These are phyloP conservation scores for Neofusicoccum kwambonambiense DNA, from an alignment of 2,329 filamentous ascomycete species.

Conservation along the genomic window DNA sequence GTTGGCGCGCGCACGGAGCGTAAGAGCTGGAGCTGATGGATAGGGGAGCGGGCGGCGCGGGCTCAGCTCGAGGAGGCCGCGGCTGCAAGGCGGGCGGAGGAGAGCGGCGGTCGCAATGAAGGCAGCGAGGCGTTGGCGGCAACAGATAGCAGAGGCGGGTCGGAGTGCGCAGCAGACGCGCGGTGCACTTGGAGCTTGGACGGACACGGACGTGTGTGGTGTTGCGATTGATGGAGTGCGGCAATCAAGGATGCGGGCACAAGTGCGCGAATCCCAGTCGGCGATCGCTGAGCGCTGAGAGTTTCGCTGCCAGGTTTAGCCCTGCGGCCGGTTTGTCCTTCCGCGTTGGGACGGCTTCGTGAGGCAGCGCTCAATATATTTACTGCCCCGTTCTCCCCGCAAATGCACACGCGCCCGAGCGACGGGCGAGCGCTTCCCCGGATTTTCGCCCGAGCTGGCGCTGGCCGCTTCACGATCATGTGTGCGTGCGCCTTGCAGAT, in stretches of 20 bases:
- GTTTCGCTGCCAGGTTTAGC: conserved; percentile 13
- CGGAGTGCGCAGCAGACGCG: conserved; percentile 10
- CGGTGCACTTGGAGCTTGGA: conserved; percentile 11
- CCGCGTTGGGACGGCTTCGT: neutral
- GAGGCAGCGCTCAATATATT: neutral
- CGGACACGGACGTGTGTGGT: conserved; percentile 7
- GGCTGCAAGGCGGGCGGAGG: neutral
- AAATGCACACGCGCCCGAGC: conserved; percentile 10
- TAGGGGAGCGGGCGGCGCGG: conserved; percentile 1
- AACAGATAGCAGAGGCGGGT: neutral
- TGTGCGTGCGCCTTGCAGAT: conserved; percentile 11
- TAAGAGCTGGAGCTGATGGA: neutral
- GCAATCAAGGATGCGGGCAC: conserved; percentile 14
- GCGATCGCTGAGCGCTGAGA: neutral
- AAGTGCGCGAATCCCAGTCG: conserved; percentile 5
- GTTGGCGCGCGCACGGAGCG: neutral
- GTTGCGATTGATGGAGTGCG: conserved; percentile 13
- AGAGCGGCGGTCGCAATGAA: neutral
- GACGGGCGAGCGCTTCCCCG: conserved; percentile 6
- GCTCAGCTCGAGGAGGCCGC: neutral
- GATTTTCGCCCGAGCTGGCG: conserved; percentile 10
- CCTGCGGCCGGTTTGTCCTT: neutral
- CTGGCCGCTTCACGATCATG: conserved; percentile 16
- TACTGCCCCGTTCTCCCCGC: neutral
- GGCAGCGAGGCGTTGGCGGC: neutral